Base-by-base conservation (phyloP, 805 yeast species). In the Yarrowia porcina region DNA sequence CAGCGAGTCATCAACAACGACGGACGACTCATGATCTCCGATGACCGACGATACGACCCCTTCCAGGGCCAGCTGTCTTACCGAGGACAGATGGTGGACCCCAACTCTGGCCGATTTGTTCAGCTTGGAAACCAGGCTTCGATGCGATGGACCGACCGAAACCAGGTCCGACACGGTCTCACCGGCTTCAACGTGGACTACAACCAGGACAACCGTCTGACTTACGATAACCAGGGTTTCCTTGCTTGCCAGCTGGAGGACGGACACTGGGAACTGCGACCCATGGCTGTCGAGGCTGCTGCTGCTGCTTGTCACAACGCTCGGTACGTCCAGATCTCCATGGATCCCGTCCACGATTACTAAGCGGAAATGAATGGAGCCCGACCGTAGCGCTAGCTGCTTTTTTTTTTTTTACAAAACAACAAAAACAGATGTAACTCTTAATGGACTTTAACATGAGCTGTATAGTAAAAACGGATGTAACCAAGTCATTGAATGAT, bases 21-120 rank as follows among this genome's bases (percentile, higher is more conserved):
- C 36, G 52, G 52, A 7, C 52, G 52, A 30, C 52, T 45, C 17
- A 30, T 45, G 52, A 45, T 45, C 36, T 13, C 52, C 36, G 12
- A 45, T 18, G 18, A 45, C 25, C 25, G n/a, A 1, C 52, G 20
- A 17, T 7, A 45, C 36, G 52, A 45, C 27, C 52, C 52, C 52
- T 28, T 45, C 52, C 25, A 30, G 36, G 52, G 17, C 36, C 52
- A 45, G 36, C 36, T 45, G 13, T 45, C 52, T 4, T 45, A 45
- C 52, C 52, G 52, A 30, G 52, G 52, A 17, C 52, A 45, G 52
- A 45, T 45, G 52, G 52, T 45, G 25, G 52, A 45, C 30, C 33
- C 52, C 36, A 28, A 30, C 35, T 18, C 52, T 13, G 52, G 52
- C 25, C 52, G 52, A 18, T 45, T 45, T 7, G 52, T 45, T 13